Evolutionary conservation across 2,329 filamentous ascomycete species (phyloP).

Genomic region (Orbilia blumenaviensis): DNA sequence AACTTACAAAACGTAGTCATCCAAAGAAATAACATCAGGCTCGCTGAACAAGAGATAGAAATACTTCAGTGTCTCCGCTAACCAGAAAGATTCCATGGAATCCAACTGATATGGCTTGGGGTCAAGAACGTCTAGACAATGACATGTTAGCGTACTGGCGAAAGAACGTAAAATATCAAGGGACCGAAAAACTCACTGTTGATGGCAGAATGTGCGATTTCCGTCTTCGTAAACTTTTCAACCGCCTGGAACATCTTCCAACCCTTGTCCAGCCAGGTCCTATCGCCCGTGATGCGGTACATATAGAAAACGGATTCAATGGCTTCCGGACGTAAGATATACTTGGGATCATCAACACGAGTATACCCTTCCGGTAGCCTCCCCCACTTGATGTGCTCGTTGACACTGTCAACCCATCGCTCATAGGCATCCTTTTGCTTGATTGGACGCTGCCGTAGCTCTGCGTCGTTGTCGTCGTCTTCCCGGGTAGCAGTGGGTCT

Average conservation of each 20-base stretch:
- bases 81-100: conserved; percentile 88
- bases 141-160: background rate
- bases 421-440: conserved; percentile 32
- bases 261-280: conserved; percentile 78
- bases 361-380: conserved; percentile 54
- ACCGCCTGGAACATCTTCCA: conserved; percentile 86
- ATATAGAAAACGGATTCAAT: conserved; percentile 84
- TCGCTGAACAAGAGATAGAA: conserved; percentile 83
- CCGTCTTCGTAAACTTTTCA: conserved; percentile 71
- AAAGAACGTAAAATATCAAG: background rate
- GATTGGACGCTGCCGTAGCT: background rate
- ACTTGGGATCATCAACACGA: conserved; percentile 60
- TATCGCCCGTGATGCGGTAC: conserved; percentile 86
- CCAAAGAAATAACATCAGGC: conserved; percentile 72
- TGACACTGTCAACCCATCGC: conserved; percentile 3
- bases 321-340: conserved; percentile 77
- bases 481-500: conserved; percentile 14
- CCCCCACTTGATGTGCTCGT: conserved; percentile 51
- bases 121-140: conserved; percentile 14
- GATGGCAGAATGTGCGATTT: conserved; percentile 76
- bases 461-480: background rate
- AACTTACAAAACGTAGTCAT: conserved; percentile 70
- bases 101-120: conserved; percentile 63
- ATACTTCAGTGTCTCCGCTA: conserved; percentile 90
- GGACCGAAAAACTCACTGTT: conserved; percentile 59